Evolutionary conservation across 305 asterid genomes (phyloP).

Genomic region (Fraxinus ornus): DNA sequence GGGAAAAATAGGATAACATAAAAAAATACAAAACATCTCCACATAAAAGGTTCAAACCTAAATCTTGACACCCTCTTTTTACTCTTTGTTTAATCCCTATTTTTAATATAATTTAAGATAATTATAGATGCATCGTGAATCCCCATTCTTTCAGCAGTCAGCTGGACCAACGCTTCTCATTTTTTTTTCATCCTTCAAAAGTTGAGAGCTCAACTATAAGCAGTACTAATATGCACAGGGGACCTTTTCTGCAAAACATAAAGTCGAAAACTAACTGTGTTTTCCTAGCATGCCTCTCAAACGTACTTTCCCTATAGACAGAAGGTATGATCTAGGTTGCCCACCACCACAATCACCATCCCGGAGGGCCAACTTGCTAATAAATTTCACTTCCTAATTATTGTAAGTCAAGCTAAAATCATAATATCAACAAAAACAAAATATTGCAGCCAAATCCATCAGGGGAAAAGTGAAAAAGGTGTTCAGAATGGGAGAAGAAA

Average conservation of each 20-base stretch:
- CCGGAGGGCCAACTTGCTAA: not conserved
- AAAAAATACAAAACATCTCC: not conserved
- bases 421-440: not conserved
- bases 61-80: not conserved
- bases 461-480: not conserved
- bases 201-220: not conserved
- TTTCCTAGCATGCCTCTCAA: not conserved
- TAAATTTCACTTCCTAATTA: not conserved
- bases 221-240: not conserved
- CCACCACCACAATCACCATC: not conserved
- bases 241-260: not conserved
- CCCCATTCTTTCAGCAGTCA: not conserved
- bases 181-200: not conserved
- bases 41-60: slow-evolving; percentile 8
- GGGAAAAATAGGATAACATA: not conserved
- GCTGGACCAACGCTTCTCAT: not conserved
- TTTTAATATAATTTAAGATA: not conserved
- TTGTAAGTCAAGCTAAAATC: not conserved
- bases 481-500: not conserved
- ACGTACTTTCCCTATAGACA: not conserved
- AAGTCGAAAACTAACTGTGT: not conserved
- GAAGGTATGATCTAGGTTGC: not conserved
- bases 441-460: not conserved
- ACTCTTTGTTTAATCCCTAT: not conserved
- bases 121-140: not conserved